Percentiles rank a stretch among this genome's conserved stretches.
phyloP scores from a whole-genome alignment of 805 yeast species.

The Yamadazyma tumulicola region DNA sequence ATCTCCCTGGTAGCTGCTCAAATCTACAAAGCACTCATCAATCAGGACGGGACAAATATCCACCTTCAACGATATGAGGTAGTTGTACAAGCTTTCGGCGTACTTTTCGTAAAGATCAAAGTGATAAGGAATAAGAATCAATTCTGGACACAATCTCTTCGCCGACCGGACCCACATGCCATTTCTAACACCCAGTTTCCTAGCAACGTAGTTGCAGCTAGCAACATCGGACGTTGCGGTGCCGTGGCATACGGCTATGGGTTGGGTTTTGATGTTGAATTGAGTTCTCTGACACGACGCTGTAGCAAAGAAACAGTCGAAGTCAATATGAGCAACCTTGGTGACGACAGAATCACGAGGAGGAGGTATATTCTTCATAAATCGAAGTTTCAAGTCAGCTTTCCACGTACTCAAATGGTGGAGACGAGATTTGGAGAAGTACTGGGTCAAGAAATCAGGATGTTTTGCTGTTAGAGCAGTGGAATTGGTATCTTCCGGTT shows the following conservation, averaged over 20 bases:
- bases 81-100: constrained; percentile 63
- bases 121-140: constrained; percentile 65
- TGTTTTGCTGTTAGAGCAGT: constrained; percentile 57
- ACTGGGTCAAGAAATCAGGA: constrained; percentile 68
- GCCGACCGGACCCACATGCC: constrained; percentile 91
- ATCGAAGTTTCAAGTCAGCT: constrained; percentile 61
- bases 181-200: constrained; percentile 72
- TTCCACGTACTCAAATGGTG: constrained; percentile 92
- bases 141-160: constrained; percentile 56
- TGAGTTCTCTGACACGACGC: constrained; percentile 66
- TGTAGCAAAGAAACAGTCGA: constrained; percentile 91
- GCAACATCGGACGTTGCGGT: constrained; percentile 74
- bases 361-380: constrained; percentile 46
- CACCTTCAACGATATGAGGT: constrained; percentile 45
- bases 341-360: neutral
- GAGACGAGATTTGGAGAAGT: constrained; percentile 76
- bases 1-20: constrained; percentile 28
- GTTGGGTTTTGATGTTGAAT: constrained; percentile 45
- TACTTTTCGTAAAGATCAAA: constrained; percentile 67
- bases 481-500: neutral
- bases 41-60: constrained; percentile 79
- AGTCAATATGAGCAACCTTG: constrained; percentile 64
- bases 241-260: constrained; percentile 64
- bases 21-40: constrained; percentile 85
- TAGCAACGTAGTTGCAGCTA: constrained; percentile 86